Conservation (phyloP, 2,329 filamentous ascomycete species). For the Cladophialophora yegresii region DNA sequence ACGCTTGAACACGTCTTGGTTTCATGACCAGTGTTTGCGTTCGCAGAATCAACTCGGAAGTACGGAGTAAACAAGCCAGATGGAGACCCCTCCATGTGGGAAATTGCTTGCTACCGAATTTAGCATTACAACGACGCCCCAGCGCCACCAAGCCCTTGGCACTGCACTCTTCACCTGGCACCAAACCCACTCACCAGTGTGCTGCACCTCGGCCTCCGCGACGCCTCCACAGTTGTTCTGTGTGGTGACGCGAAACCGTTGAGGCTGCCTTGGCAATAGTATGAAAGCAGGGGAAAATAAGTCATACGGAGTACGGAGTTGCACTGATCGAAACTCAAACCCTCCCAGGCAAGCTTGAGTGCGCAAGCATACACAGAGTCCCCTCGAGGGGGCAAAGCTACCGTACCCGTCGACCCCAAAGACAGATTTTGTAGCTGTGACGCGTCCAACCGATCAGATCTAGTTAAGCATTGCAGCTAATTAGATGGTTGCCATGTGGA, state of each 20-base stretch:
- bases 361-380: neutral
- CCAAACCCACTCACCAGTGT: neutral
- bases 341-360: neutral
- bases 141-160: slow-evolving; percentile 3
- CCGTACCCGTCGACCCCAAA: neutral
- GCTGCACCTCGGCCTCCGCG: neutral
- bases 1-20: neutral
- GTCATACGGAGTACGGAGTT: too few relatives aligned
- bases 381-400: neutral
- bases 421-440: neutral
- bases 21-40: neutral
- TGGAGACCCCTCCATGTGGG: neutral
- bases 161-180: neutral
- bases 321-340: neutral
- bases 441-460: neutral
- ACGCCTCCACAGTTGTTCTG: neutral
- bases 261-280: neutral
- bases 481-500: neutral
- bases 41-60: neutral
- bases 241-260: neutral
- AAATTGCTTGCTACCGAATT: slow-evolving; percentile 12
- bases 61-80: neutral
- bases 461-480: neutral
- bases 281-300: neutral
- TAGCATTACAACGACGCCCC: neutral